Evolutionary conservation across 148 eudicot species (phyloP), one percentile per base, ranked within the genome.

Genomic region (Arbutus unedo): DNA sequence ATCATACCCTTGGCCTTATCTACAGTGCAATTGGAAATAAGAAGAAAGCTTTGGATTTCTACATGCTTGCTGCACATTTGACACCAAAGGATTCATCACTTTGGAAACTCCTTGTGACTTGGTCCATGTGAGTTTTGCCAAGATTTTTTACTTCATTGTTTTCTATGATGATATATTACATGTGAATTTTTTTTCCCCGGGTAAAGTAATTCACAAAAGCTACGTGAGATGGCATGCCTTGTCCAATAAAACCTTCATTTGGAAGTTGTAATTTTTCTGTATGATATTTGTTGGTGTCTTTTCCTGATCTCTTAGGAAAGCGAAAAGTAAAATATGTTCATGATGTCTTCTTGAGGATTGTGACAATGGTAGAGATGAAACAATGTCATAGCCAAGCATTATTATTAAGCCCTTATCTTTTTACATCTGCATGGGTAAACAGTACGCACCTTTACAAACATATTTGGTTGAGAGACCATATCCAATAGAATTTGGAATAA

Each of bases 1-100:
- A 92, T 84, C 92, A 91, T 79, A 92, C 90, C 23, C 95, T 96
- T 73, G 98, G 93, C 77, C 92, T 88, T 79, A 87, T 93, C 25
- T 90, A 91, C 71, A 80, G 88, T 68, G 85, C 85, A 6, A 87
- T 88, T 87, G 91, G 93, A 75, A 89, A 94, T 83, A 88, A 86
- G 78, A 93, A 85, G 87, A 92, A 84, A 85, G 90, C 98, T 50
- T 80, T 89, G 54, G 85, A 85, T 64, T 96, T 85, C 81, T 91
- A 90, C 84, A 85, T 93, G 97, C 83, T 96, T 83, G 95, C 98
- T 82, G 98, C 96, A 77, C 90, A 85, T 91, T 85, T 91, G 78
- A 83, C 90, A 76, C 98, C 98, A 72, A 94, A 91, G 83, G 91
- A 91, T 80, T 83, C 91, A 66, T 83, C 93, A 55, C 88, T 91